Percentiles rank a stretch among this genome's conserved stretches.
Conservation (phyloP, 371 early-diverging fungal species). For the Mucor ambiguus region DNA sequence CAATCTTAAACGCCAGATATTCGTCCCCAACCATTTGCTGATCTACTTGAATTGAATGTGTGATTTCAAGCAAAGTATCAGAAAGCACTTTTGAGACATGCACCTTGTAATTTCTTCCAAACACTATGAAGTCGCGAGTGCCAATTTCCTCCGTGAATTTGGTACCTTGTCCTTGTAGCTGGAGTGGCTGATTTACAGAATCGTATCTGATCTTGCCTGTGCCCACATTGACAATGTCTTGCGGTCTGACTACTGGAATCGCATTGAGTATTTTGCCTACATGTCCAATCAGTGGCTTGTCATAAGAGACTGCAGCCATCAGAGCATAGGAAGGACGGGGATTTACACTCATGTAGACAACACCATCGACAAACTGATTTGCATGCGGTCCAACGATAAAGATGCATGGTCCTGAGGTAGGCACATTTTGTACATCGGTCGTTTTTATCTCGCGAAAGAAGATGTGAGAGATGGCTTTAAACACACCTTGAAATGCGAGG, state of each 20-base stretch:
- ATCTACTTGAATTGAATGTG: conserved; percentile 29
- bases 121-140: conserved; percentile 62
- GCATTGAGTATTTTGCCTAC: conserved; percentile 76
- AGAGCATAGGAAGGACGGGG: conserved; percentile 83
- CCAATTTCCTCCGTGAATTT: conserved; percentile 70
- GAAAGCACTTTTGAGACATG: conserved; percentile 78
- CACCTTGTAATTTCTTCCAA: conserved; percentile 67
- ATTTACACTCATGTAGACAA: conserved; percentile 76
- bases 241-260: conserved; percentile 92
- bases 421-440: conserved; percentile 86
- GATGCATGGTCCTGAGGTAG: conserved; percentile 84
- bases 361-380: conserved; percentile 95
- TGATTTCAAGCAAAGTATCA: conserved; percentile 75
- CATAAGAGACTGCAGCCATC: conserved; percentile 84
- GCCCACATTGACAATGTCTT: conserved; percentile 81
- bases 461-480: conserved; percentile 63
- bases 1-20: conserved; percentile 57
- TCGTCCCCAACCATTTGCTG: conserved; percentile 35
- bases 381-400: conserved; percentile 97
- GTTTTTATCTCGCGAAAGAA: conserved; percentile 90
- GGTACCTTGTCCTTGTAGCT: conserved; percentile 70
- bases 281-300: conserved; percentile 79
- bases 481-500: conserved; percentile 31
- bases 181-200: conserved; percentile 60
- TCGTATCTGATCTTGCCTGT: conserved; percentile 74